Conservation (phyloP, 1,139 yeast species). For the Zygosaccharomyces pseudobailii region DNA sequence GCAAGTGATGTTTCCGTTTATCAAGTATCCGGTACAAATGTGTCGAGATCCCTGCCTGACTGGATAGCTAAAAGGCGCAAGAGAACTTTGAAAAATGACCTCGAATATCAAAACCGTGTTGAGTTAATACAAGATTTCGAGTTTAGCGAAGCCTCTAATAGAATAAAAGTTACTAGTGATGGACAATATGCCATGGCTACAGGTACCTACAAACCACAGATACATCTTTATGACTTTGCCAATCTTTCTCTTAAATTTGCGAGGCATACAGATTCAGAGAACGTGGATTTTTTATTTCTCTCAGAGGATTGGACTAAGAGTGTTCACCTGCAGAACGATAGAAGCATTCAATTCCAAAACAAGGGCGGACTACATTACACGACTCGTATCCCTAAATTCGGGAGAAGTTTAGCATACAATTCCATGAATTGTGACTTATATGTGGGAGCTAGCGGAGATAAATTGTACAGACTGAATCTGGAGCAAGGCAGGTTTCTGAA, state of each 20-base stretch:
- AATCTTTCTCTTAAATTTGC: slow-evolving; percentile 89
- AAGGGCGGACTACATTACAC: slow-evolving; percentile 91
- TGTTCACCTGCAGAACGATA: slow-evolving; percentile 89
- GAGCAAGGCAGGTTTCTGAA: slow-evolving; percentile 92
- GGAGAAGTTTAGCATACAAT: slow-evolving; percentile 78
- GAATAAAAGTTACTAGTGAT: slow-evolving; percentile 77
- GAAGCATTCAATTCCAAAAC: slow-evolving; percentile 87
- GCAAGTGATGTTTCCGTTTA: slow-evolving; percentile 88
- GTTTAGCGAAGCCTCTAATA: slow-evolving; percentile 92
- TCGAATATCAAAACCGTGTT: slow-evolving; percentile 82
- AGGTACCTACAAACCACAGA: slow-evolving; percentile 97
- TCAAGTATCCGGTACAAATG: slow-evolving; percentile 91
- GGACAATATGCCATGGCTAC: slow-evolving; percentile 97
- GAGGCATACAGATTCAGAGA: slow-evolving; percentile 94
- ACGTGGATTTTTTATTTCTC: slow-evolving; percentile 78
- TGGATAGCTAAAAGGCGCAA: slow-evolving; percentile 95
- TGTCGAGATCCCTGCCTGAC: slow-evolving; percentile 88
- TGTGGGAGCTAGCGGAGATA: slow-evolving; percentile 84
- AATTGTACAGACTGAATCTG: slow-evolving; percentile 79
- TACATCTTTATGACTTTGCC: slow-evolving; percentile 90
- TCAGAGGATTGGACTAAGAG: slow-evolving; percentile 97
- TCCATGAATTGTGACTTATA: slow-evolving; percentile 74
- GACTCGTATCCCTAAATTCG: slow-evolving; percentile 90
- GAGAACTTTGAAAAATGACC: slow-evolving; percentile 75
- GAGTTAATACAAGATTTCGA: slow-evolving; percentile 95